Percentiles rank a stretch among this genome's conserved stretches.
Conservation (phyloP, 2,329 filamentous ascomycete genomes). For the Fusarium equiseti region DNA sequence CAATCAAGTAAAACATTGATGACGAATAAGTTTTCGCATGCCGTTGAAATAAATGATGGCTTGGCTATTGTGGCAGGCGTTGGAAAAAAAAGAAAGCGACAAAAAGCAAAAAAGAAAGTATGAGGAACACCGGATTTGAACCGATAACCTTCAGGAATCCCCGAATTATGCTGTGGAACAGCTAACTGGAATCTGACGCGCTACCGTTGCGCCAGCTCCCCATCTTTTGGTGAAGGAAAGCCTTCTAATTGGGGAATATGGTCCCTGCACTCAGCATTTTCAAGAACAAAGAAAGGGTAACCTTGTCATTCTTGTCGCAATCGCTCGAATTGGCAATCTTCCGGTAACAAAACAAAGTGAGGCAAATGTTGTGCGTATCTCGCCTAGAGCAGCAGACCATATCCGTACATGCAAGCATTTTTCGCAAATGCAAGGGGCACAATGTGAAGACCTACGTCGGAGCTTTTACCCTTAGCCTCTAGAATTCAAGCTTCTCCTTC, state of each 20-base stretch:
- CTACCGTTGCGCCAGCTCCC: constrained; percentile 21
- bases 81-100: too few relatives aligned
- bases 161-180: neutral
- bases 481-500: constrained; percentile 9
- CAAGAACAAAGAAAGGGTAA: neutral
- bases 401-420: constrained; percentile 5
- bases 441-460: constrained; percentile 18
- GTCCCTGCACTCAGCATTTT: fast-evolving
- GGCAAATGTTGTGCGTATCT: neutral
- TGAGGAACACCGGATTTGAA: constrained; percentile 21
- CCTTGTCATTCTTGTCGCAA: neutral
- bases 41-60: neutral
- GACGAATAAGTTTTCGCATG: fast-evolving
- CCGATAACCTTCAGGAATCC: constrained; percentile 17
- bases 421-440: neutral
- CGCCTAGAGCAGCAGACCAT: neutral
- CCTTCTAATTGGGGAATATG: neutral
- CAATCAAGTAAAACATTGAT: neutral
- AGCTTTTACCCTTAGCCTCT: constrained; percentile 18
- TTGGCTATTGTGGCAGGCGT: neutral
- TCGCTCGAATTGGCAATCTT: neutral
- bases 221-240: neutral
- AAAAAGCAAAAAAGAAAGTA: neutral
- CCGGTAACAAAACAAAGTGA: neutral
- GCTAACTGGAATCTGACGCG: constrained; percentile 19